Evolutionary conservation across 768 basidiomycete species (phyloP).

Genomic region (Porpolomopsis calyptriformis): DNA sequence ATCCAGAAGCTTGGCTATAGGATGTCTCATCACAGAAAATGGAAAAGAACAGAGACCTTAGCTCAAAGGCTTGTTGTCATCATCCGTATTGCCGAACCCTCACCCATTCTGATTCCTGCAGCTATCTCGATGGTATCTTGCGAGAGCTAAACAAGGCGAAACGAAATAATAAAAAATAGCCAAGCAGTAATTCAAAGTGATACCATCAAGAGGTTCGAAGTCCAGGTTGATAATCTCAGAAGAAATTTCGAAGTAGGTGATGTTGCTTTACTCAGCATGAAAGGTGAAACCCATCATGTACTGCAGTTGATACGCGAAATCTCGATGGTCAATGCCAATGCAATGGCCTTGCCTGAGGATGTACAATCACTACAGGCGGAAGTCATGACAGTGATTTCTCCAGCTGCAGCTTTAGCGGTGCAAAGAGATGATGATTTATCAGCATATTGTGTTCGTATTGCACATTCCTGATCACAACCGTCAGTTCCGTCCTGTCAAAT

Average conservation of each 20-base stretch:
- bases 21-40: neutral
- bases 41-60: neutral
- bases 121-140: neutral
- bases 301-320: neutral
- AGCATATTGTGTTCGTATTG: neutral
- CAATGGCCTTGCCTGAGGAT: neutral
- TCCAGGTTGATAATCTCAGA: neutral
- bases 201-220: neutral
- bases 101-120: neutral
- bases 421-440: neutral
- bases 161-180: neutral
- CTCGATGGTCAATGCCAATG: neutral
- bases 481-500: neutral
- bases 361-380: neutral
- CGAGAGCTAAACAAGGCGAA: neutral
- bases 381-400: neutral
- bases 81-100: neutral
- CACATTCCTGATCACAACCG: neutral
- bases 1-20: neutral
- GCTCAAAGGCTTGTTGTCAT: neutral
- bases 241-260: neutral
- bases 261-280: neutral
- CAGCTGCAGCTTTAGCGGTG: neutral
- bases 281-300: neutral
- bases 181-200: neutral